Conservation (phyloP, 148 eudicot genomes). For the Rhododendron ferrugineum region DNA sequence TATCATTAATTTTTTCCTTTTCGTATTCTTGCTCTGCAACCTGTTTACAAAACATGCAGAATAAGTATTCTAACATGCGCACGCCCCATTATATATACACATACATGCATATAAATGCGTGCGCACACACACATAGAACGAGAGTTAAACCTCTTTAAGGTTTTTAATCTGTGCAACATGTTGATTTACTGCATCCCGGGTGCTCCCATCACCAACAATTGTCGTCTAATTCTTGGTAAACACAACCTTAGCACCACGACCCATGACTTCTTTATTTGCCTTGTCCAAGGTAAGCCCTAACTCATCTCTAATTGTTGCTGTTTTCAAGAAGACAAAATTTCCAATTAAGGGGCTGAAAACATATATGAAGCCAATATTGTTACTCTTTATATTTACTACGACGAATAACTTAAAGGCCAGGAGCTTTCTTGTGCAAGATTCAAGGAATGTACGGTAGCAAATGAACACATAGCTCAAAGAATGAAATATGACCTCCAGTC, state of each 20-base stretch:
- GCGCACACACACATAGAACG: neutral
- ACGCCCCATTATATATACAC: neutral
- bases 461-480: neutral
- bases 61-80: neutral
- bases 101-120: neutral
- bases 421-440: neutral
- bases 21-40: too few species aligned
- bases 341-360: neutral
- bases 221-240: too few species aligned
- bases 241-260: slow-evolving; percentile 34
- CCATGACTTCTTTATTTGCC: slow-evolving; percentile 46
- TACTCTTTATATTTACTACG: neutral
- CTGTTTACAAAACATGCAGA: slow-evolving; percentile 25
- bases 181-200: too few species aligned
- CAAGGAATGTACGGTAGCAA: neutral
- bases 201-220: too few species aligned
- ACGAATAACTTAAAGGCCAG: neutral
- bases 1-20: too few species aligned
- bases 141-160: slow-evolving; percentile 7
- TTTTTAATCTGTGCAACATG: too few species aligned
- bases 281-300: slow-evolving; percentile 47
- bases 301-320: slow-evolving; percentile 55
- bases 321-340: neutral
- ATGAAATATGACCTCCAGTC: slow-evolving; percentile 44
- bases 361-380: neutral